Percentiles rank a stretch among this genome's conserved stretches.
These are phyloP conservation scores for Cordyceps pruinosa DNA, from an alignment of 2,329 filamentous ascomycete genomes.

Conservation along the genomic window DNA sequence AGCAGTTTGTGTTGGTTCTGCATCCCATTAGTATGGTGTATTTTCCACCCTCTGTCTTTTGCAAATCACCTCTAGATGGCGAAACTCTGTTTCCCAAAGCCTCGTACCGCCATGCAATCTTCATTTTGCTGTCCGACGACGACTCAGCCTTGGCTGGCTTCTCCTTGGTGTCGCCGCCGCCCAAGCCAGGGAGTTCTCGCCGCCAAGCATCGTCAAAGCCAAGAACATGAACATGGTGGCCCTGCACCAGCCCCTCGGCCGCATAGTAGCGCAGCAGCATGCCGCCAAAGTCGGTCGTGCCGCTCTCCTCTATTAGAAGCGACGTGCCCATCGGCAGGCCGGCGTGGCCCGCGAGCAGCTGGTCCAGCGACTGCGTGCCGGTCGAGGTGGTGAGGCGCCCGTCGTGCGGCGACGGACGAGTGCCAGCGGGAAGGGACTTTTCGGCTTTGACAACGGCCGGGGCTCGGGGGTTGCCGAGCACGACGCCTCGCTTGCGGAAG, in stretches of 20 bases:
- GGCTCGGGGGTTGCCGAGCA: slow-evolving; percentile 33
- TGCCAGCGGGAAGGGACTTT: slow-evolving; percentile 37
- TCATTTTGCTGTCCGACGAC: slow-evolving; percentile 70
- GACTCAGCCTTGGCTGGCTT: slow-evolving; percentile 34
- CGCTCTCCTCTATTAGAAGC: slow-evolving; percentile 76
- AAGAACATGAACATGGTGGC: slow-evolving; percentile 80
- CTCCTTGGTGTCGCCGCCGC: slow-evolving; percentile 31
- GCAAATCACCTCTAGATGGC: slow-evolving; percentile 53
- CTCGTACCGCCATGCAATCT: slow-evolving; percentile 98
- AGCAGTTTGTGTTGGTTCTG: slow-evolving; percentile 18
- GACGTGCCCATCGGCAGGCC: slow-evolving; percentile 77
- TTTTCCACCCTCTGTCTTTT: too few relatives aligned
- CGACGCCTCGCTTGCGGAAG: slow-evolving; percentile 50
- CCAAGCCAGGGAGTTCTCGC: slow-evolving; percentile 72
- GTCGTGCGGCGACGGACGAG: slow-evolving; percentile 82
- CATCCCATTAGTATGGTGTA: neutral
- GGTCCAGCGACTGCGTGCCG: slow-evolving; percentile 78
- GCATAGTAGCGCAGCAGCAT: slow-evolving; percentile 82
- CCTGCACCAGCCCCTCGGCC: slow-evolving; percentile 86
- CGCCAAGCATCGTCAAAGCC: slow-evolving; percentile 76
- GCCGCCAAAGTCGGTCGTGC: slow-evolving; percentile 89
- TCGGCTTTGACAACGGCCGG: slow-evolving; percentile 23
- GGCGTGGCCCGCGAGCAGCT: slow-evolving; percentile 75
- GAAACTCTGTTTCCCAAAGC: slow-evolving; percentile 63
- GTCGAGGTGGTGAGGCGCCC: slow-evolving; percentile 86